A percentile compares a stretch with the other conserved stretches of the same genome.
phyloP scores from a whole-genome alignment of 2,329 filamentous ascomycete species.

The Penicillium sp. region DNA sequence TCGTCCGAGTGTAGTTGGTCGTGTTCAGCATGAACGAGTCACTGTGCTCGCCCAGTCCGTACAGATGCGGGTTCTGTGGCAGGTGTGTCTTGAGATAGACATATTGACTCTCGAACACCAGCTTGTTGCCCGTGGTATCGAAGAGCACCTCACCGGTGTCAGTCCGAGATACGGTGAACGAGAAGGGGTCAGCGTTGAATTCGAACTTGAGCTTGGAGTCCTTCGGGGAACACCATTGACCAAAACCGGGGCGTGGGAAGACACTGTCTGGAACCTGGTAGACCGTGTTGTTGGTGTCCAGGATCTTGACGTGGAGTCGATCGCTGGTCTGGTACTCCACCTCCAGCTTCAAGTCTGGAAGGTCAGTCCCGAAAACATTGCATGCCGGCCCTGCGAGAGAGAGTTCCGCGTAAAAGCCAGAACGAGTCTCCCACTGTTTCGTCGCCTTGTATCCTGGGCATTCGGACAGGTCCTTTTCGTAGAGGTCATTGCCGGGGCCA shows the following conservation, averaged over 20 bases:
- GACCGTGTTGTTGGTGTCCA: conserved; percentile 12
- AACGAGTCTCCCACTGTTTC: conserved; percentile 6
- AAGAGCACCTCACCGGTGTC: conserved; percentile 46
- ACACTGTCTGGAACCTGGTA: conserved; percentile 10
- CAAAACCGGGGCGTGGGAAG: conserved; percentile 23
- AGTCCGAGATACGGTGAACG: conserved; percentile 52
- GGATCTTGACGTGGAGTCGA: conserved; percentile 54
- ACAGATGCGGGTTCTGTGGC: conserved; percentile 63
- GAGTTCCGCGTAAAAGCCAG: conserved; percentile 53
- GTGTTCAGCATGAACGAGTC: conserved; percentile 64
- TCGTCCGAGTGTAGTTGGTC: conserved; percentile 61
- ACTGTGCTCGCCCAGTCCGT: conserved; percentile 69
- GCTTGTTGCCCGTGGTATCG: conserved; percentile 59
- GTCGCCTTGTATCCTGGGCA: conserved; percentile 15
- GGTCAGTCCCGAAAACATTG: conserved; percentile 55
- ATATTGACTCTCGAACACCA: conserved; percentile 72
- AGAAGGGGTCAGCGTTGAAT: conserved; percentile 51
- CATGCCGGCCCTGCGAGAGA: conserved; percentile 63
- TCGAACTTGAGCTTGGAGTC: conserved; percentile 9
- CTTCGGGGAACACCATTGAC: conserved; percentile 8
- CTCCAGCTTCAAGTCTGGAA: conserved; percentile 50
- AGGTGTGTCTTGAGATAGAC: conserved; percentile 64
- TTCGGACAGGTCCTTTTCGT: conserved; percentile 44
- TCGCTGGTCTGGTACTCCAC: conserved; percentile 57
- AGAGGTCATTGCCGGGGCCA: conserved; percentile 31